phyloP scores from a whole-genome alignment of 2,329 filamentous ascomycete genomes.

The Hypoxylon sp. region DNA sequence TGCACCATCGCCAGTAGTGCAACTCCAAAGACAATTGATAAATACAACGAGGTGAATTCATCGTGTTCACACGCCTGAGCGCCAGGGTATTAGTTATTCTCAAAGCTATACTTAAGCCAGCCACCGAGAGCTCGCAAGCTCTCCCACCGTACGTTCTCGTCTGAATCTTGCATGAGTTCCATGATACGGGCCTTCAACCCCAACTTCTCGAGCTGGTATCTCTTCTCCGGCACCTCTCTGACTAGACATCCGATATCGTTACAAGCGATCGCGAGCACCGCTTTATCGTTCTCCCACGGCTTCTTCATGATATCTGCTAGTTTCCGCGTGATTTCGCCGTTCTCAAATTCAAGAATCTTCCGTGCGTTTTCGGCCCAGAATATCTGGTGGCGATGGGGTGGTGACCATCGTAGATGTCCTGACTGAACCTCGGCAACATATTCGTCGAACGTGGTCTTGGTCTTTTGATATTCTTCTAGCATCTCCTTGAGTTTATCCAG shows the following conservation, averaged over 20 bases:
- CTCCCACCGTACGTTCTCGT: conserved; percentile 93
- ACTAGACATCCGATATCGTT: conserved; percentile 92
- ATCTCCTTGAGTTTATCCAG: conserved; percentile 71
- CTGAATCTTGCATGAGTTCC: conserved; percentile 91
- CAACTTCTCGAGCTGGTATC: conserved; percentile 82
- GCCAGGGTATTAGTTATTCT: conserved; percentile 52
- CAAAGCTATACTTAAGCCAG: conserved; percentile 75
- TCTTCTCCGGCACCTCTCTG: conserved; percentile 88
- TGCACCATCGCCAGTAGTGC: conserved; percentile 25
- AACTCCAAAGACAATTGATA: conserved; percentile 29
- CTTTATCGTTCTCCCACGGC: conserved; percentile 83
- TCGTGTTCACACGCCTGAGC: conserved; percentile 11
- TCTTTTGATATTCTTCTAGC: conserved; percentile 75
- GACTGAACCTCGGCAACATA: conserved; percentile 88
- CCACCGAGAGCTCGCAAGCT: conserved; percentile 83
- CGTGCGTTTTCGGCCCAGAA: conserved; percentile 95
- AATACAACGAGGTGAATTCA: conserved; percentile 34
- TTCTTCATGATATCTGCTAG: conserved; percentile 84
- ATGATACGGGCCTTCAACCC: conserved; percentile 90
- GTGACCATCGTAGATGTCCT: conserved; percentile 92
- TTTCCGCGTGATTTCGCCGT: conserved; percentile 81
- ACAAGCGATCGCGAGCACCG: conserved; percentile 91
- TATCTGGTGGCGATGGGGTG: conserved; percentile 84
- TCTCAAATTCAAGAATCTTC: conserved; percentile 85
- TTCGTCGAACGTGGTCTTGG: conserved; percentile 85